These are phyloP conservation scores for Fusarium acutatum DNA, from an alignment of 2,329 filamentous ascomycete species.

Conservation along the genomic window DNA sequence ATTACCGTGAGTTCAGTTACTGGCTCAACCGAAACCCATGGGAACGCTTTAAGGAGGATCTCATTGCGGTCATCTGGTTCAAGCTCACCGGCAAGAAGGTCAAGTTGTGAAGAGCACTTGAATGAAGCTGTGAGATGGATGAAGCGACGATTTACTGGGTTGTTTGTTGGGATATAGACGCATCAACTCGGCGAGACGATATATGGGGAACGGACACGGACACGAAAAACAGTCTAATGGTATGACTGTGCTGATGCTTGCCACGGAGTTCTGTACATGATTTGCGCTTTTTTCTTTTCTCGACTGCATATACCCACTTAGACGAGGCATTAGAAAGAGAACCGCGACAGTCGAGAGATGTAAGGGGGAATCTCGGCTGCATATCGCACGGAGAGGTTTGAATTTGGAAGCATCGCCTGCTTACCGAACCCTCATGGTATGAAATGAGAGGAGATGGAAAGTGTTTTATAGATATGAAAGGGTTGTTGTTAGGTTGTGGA, in stretches of 20 bases:
- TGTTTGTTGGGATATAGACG: conserved; percentile 4
- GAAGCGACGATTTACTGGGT: neutral
- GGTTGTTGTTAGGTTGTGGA: neutral
- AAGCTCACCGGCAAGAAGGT: conserved; percentile 70
- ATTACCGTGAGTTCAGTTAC: conserved; percentile 91
- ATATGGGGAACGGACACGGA: conserved; percentile 23
- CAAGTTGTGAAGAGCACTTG: conserved; percentile 55
- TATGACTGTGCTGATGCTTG: conserved; percentile 13
- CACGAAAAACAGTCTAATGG: neutral
- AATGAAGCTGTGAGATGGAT: neutral
- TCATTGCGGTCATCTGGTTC: conserved; percentile 68
- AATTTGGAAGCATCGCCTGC: neutral
- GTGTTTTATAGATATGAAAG: conserved; percentile 19
- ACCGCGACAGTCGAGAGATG: neutral
- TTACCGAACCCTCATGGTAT: neutral
- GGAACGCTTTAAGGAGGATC: conserved; percentile 77
- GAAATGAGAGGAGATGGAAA: conserved; percentile 2
- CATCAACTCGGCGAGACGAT: conserved; percentile 17
- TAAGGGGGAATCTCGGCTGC: neutral
- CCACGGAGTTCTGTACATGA: conserved; percentile 32
- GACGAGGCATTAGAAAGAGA: conserved; percentile 33
- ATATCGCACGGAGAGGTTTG: neutral
- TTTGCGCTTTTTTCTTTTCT: conserved; percentile 15
- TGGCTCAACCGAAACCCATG: conserved; percentile 84
- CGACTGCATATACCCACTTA: conserved; percentile 36